Conservation (phyloP, 2,329 filamentous ascomycete genomes). For the Chaetomiaceae sp. region DNA sequence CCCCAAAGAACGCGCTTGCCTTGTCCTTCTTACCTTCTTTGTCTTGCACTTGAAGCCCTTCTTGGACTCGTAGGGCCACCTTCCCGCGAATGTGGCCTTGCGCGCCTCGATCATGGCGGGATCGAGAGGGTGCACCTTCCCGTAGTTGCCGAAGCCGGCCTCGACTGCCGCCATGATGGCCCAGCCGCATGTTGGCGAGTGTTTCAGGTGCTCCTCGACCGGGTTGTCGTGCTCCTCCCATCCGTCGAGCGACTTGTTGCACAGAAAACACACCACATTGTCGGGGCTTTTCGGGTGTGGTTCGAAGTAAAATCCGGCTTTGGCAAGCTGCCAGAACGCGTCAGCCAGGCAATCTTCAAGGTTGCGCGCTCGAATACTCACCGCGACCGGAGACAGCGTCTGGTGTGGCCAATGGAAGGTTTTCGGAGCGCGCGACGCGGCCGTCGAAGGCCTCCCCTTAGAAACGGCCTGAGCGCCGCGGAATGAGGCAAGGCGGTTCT, state of each 20-base stretch:
- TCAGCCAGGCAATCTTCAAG: slow-evolving; percentile 25
- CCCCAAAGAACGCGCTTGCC: slow-evolving; percentile 44
- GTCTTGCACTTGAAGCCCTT: slow-evolving; percentile 85
- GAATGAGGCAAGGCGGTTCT: slow-evolving; percentile 79
- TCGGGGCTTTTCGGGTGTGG: slow-evolving; percentile 72
- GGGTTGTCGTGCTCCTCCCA: slow-evolving; percentile 89
- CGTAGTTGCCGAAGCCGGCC: slow-evolving; percentile 57
- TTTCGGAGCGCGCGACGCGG: slow-evolving; percentile 55
- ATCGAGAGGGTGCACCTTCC: slow-evolving; percentile 68
- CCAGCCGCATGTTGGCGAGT: slow-evolving; percentile 81
- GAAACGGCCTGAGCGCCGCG: slow-evolving; percentile 56
- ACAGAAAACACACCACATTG: slow-evolving; percentile 87
- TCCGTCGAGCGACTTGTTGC: slow-evolving; percentile 76
- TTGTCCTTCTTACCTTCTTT: slow-evolving; percentile 84
- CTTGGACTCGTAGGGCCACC: slow-evolving; percentile 87
- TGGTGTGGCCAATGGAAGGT: slow-evolving; percentile 73
- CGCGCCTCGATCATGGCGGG: slow-evolving; percentile 70
- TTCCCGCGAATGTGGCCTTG: slow-evolving; percentile 73
- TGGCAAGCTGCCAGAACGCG: slow-evolving; percentile 63
- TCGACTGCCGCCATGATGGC: slow-evolving; percentile 66
- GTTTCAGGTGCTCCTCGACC: slow-evolving; percentile 76
- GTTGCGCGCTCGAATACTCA: slow-evolving; percentile 37
- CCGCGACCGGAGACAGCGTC: slow-evolving; percentile 59
- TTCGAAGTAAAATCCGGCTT: slow-evolving; percentile 86
- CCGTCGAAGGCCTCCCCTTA: slow-evolving; percentile 64